Evolutionary conservation across 345 rosid species (phyloP), one percentile per base, ranked within the genome.

Genomic region (Linum lewisii): DNA sequence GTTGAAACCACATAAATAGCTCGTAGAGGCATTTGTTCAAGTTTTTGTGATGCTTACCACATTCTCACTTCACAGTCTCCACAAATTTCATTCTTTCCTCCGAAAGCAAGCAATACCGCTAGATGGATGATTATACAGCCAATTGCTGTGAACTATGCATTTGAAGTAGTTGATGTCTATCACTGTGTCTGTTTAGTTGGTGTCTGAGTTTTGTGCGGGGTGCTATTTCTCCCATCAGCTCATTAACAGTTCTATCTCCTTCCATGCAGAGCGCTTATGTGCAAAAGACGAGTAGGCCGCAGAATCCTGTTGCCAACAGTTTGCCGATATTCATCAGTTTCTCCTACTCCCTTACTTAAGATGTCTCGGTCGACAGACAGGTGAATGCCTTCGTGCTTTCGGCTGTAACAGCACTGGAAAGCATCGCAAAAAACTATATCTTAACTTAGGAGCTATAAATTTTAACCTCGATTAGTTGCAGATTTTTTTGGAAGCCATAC

Each of bases 251-350:
- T 54, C 7, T 56, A 52, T 21, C 55, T 66, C 63, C 70, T 25
- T 61, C 56, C 23, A 38, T 73, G 53, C 86, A 88, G 95, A 92
- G 79, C 84, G 96, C 21, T 66, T 86, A 67, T 88, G 96, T 72
- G 80, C 86, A 24, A 69, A 82, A 70, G 96, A 88, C 36, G 83
- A 68, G 25, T 82, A 81, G 58, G 29, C n/a, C n/a, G n/a, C 23
- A 21, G 44, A 42, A 32, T 58, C 49, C 20, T 51, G 59, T 49
- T 22, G 19, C 13, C 14, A 24, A 25, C 52, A 11, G 15, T 42
- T 42, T 3, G 47, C 47, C 0, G 16, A 11, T 42, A 16, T 42
- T 42, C 47, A 42, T 14, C 16, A 42, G 18, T 42, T 42, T 1
- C 14, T 29, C 34, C 68, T 42, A 34, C 21, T 5, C 58, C 59